Evolutionary conservation across 768 basidiomycete species (phyloP), one percentile per base, ranked within the genome.

Genomic region (Imleria badia): DNA sequence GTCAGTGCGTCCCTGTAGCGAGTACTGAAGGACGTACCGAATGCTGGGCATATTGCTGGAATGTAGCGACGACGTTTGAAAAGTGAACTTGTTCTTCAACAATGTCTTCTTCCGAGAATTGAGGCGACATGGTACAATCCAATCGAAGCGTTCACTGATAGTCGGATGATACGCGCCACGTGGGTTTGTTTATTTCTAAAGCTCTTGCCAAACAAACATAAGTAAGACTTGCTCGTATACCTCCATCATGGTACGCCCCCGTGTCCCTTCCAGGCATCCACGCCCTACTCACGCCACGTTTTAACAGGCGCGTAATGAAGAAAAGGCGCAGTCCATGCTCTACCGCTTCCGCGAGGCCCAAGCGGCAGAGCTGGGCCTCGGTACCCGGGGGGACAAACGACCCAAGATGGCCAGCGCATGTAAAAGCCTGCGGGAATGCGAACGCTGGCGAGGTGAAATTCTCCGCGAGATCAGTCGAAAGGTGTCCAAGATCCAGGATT

Each of bases 281-380:
- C 26, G 3, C 2, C 14, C 23, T 6, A 9, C 22, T 42, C 6
- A 53, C 12, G 23, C 30, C 4, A 5, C 1, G 3, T 1, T 36
- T n/a, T 0, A 6, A 3, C 60, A 93, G 94, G 94, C 95, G 58
- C 89, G 95, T 72, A 98, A 98, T 87, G 91, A 94, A 72, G 96
- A 98, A 73, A 99, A 98, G 72, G 92, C 94, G 2, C 94, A 96
- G 73, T 92, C 89, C 17, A 94, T 92, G 89, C 79, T 93, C 30
- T 92, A 93, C 69, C 91, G 94, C 54, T 98, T 99, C 75, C 89
- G 96, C 51, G 94, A 98, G 75, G 91, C 92, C 42, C 96, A 99
- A 68, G 94, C 93, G 0, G 89, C 90, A 33, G 95, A 98, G 76
- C 86, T 98, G 62, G 95, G 96, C 35, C 82, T 99, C 22, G 89